Conservation (phyloP, 225 moss, liverwort and hornwort species). For the Lunularia cruciata region DNA sequence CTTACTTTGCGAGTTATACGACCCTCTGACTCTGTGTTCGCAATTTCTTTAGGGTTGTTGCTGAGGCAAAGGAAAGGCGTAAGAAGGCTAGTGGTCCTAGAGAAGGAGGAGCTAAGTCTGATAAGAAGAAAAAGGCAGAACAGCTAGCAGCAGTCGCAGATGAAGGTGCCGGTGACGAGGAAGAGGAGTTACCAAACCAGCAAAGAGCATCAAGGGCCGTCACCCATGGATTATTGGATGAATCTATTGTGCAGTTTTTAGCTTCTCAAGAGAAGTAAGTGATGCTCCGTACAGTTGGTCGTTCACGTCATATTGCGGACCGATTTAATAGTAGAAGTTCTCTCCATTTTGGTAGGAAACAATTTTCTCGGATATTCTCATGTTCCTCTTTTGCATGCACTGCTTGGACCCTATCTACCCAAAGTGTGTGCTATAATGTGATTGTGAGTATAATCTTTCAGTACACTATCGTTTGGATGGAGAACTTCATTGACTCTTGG, state of each 20-base stretch:
- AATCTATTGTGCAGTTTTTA: constrained; percentile 31
- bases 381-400: neutral
- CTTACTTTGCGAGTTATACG: too few relatives aligned
- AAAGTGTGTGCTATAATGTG: neutral
- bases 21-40: neutral
- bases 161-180: neutral
- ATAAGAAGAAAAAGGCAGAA: constrained; percentile 2
- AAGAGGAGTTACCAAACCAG: constrained; percentile 20
- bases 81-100: constrained; percentile 17
- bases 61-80: constrained; percentile 37
- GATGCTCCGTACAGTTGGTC: neutral
- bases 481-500: too few relatives aligned
- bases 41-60: constrained; percentile 26
- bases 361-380: neutral
- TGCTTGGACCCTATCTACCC: neutral
- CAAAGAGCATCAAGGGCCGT: constrained; percentile 25
- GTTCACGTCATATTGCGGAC: neutral
- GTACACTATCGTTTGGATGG: neutral
- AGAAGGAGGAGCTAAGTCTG: constrained; percentile 2
- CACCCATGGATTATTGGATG: constrained; percentile 33
- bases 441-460: neutral
- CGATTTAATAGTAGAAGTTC: neutral
- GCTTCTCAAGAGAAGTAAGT: constrained; percentile 40
- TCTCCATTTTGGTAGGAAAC: neutral
- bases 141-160: neutral